Base-by-base conservation (phyloP, 352 stramenopile species). In the Phytophthora niederhauseri region DNA sequence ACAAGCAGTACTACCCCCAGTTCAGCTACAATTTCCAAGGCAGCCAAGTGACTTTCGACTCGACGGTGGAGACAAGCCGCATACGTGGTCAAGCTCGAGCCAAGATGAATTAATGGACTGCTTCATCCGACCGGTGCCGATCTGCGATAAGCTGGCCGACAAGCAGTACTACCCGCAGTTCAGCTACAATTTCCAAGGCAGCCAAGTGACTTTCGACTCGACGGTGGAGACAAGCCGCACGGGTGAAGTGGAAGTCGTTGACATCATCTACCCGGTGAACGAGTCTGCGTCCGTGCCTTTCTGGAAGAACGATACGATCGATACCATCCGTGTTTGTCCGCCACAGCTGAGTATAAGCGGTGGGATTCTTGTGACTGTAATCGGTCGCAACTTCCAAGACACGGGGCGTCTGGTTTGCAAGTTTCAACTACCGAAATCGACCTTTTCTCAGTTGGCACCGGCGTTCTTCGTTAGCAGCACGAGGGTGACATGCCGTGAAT, bases 261-360 rank as follows among this genome's bases (percentile, higher is more conserved):
- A 87, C 14, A 87, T 97, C 22, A 73, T 99, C 6, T 85, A 98
- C 26, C 94, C 96, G 0, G 91, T 99, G n/a, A 98, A 99, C 66
- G 71, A 88, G 36, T 96, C 87, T 6, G 85, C 85, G 2, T 95
- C 85, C 7, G 80, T 85, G 4, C 41, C 76, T 5, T 83, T 86
- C 30, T 99, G 96, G 97, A 78, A 79, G 22, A 99, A 99, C 75
- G 95, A 98, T 66, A 98, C 96, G 7, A 59, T 99, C n/a, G 95
- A 99, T 67, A 75, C 95, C 2, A 90, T 98, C 38, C 85, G 94
- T n/a, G 66, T 80, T 8, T 99, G 96, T 64, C 94, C 96, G 2
- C 54, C 65, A 0, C 74, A 64, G 41, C 70, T 85, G 4, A 51
- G 69, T 28, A 64, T 65, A 34, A 68, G 26, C 31, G 84, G 87